phyloP scores from a whole-genome alignment of 2,329 filamentous ascomycete genomes.

The Lasiodiplodia hormozganensis region DNA sequence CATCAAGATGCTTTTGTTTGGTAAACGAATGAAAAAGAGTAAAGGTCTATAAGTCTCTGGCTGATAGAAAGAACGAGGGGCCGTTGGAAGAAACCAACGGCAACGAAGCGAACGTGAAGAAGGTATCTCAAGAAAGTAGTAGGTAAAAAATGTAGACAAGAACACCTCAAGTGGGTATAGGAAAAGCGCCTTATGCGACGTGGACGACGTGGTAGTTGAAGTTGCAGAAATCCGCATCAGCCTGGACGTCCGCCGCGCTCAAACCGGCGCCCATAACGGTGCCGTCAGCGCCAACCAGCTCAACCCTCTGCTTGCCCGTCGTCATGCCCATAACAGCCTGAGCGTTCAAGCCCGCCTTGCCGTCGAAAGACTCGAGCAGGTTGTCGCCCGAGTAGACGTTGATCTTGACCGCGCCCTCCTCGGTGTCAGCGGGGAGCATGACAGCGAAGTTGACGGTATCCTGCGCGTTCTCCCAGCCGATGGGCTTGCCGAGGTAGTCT shows the following conservation, averaged over 20 bases:
- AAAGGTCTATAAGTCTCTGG: background rate
- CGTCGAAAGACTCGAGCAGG: slow-evolving; percentile 23
- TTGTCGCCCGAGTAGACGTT: slow-evolving; percentile 11
- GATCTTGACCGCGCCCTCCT: background rate
- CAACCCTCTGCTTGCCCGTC: slow-evolving; percentile 12
- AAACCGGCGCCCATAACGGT: slow-evolving; percentile 1
- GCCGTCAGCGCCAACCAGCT: slow-evolving; percentile 5
- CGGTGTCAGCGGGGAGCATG: slow-evolving; percentile 9
- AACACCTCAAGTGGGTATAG: background rate
- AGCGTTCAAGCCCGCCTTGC: slow-evolving; percentile 18
- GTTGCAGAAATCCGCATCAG: slow-evolving; percentile 25
- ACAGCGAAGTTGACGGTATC: slow-evolving; percentile 25
- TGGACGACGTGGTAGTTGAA: slow-evolving; percentile 27
- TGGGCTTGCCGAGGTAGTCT: slow-evolving; percentile 21
- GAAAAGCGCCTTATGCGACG: background rate
- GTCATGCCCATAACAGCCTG: slow-evolving; percentile 10
- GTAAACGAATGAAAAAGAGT: background rate
- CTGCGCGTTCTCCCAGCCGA: slow-evolving; percentile 21
- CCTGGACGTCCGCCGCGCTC: slow-evolving; percentile 15
- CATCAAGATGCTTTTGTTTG: background rate
- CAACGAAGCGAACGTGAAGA: background rate
- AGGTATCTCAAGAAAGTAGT: background rate
- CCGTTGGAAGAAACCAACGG: background rate
- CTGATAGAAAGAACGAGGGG: background rate
- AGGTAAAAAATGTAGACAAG: background rate